Percentiles rank a stretch among this genome's conserved stretches.
These are phyloP conservation scores for Chytriomyces hyalinus DNA, from an alignment of 192 early-diverging fungal species.

Conservation along the genomic window DNA sequence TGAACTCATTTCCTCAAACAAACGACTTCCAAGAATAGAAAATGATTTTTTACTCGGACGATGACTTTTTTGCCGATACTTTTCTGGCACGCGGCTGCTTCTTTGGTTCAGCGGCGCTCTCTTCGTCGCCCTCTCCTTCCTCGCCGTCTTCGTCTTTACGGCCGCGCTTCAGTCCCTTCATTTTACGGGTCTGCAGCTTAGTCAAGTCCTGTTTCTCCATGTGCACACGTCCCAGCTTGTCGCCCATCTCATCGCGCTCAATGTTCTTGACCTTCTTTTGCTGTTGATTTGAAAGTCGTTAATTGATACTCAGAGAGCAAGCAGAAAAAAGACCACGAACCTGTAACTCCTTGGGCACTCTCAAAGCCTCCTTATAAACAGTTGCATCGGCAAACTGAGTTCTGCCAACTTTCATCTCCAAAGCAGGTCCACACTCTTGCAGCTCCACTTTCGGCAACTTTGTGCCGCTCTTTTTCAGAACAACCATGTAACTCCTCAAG, in stretches of 20 bases:
- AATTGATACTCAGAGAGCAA: not conserved
- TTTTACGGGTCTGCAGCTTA: constrained; percentile 96
- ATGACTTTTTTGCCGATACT: constrained; percentile 7
- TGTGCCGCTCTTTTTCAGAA: constrained; percentile 83
- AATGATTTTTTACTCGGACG: too few relatives aligned
- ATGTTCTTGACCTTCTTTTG: constrained; percentile 93
- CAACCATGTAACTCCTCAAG: constrained; percentile 81
- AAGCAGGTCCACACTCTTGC: constrained; percentile 88
- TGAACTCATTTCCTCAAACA: too few relatives aligned
- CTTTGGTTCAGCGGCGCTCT: constrained; percentile 17
- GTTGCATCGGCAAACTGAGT: constrained; percentile 73
- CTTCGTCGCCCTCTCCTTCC: constrained; percentile 45
- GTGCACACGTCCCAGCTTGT: constrained; percentile 90
- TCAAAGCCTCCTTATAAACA: constrained; percentile 81
- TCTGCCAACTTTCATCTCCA: constrained; percentile 82
- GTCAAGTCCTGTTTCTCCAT: constrained; percentile 88
- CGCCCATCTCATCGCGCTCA: constrained; percentile 84
- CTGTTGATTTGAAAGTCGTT: constrained; percentile 39
- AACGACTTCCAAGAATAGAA: too few relatives aligned
- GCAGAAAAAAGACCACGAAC: constrained; percentile 46
- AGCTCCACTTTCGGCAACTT: constrained; percentile 90
- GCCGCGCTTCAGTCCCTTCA: constrained; percentile 89
- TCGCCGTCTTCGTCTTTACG: constrained; percentile 47
- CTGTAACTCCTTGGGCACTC: constrained; percentile 86
- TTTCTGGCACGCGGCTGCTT: constrained; percentile 8